Percentiles rank a stretch among this genome's conserved stretches.
These are phyloP conservation scores for Alloascoidea africana DNA, from an alignment of 805 yeast species.

Conservation along the genomic window DNA sequence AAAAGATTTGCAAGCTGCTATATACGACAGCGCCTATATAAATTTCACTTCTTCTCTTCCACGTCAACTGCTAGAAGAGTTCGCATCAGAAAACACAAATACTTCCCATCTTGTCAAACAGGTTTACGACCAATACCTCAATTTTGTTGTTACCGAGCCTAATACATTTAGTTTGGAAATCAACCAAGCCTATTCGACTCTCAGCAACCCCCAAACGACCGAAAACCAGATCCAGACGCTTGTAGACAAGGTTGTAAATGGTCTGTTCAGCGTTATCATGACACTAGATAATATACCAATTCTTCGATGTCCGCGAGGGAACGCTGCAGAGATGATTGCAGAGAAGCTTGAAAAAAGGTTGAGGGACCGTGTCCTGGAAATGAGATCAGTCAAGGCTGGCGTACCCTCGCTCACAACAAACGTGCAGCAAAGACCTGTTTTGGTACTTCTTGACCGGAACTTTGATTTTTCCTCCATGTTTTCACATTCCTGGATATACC, in stretches of 20 bases:
- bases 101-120: conserved; percentile 64
- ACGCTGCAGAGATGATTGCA: conserved; percentile 92
- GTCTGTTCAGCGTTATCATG: conserved; percentile 65
- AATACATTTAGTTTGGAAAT: conserved; percentile 71
- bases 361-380: conserved; percentile 61
- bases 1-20: conserved; percentile 56
- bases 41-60: conserved; percentile 75
- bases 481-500: conserved; percentile 95
- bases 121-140: conserved; percentile 87
- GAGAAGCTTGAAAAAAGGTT: conserved; percentile 70
- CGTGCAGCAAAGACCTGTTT: conserved; percentile 37
- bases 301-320: conserved; percentile 81
- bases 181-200: conserved; percentile 43
- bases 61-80: conserved; percentile 71
- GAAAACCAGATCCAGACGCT: conserved; percentile 60
- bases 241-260: conserved; percentile 62
- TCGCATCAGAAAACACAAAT: conserved; percentile 71
- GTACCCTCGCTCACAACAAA: conserved; percentile 8
- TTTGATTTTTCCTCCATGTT: conserved; percentile 89
- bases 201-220: conserved; percentile 55
- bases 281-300: conserved; percentile 76
- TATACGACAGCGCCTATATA: conserved; percentile 66
- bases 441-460: conserved; percentile 75
- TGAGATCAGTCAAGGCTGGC: conserved; percentile 32
- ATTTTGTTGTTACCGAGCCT: conserved; percentile 88